Percentiles rank a stretch among this genome's conserved stretches.
Conservation (phyloP, 163 green algal genomes). For the Chloromonas sp. region DNA sequence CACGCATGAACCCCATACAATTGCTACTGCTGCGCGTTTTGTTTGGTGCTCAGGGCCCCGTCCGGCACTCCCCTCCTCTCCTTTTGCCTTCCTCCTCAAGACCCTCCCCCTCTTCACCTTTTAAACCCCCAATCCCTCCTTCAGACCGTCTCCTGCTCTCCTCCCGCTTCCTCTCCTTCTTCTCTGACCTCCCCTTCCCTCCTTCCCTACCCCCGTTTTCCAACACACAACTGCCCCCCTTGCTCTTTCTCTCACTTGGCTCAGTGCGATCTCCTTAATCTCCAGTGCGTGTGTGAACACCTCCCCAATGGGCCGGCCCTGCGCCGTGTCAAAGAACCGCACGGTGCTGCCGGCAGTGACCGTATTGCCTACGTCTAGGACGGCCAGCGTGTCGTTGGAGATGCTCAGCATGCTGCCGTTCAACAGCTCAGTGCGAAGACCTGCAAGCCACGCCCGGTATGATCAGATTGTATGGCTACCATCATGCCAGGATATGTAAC, state of each 20-base stretch:
- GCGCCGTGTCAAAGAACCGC: conserved; percentile 63
- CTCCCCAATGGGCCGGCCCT: conserved; percentile 45
- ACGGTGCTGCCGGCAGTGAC: conserved; percentile 33
- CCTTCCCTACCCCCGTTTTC: not conserved
- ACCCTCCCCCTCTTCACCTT: too few relatives aligned
- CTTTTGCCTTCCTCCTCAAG: not conserved
- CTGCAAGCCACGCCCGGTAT: not conserved
- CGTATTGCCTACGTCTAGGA: conserved; percentile 43
- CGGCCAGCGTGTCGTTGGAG: conserved; percentile 62
- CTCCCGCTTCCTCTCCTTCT: not conserved
- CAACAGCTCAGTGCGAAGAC: conserved; percentile 43
- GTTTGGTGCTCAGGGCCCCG: too few relatives aligned
- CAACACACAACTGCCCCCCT: not conserved
- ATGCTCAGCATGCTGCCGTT: conserved; percentile 50
- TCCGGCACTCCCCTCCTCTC: not conserved
- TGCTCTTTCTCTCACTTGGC: conserved; percentile 29
- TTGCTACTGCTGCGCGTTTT: too few relatives aligned
- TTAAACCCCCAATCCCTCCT: not conserved
- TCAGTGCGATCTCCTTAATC: conserved; percentile 52
- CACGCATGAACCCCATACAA: too few relatives aligned
- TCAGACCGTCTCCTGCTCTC: not conserved
- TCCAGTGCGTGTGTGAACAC: conserved; percentile 45
- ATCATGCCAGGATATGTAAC: too few relatives aligned
- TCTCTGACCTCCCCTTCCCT: not conserved
- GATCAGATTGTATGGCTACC: too few relatives aligned